Conservation (phyloP, 2,329 filamentous ascomycete species). For the Cytospora piceicola region DNA sequence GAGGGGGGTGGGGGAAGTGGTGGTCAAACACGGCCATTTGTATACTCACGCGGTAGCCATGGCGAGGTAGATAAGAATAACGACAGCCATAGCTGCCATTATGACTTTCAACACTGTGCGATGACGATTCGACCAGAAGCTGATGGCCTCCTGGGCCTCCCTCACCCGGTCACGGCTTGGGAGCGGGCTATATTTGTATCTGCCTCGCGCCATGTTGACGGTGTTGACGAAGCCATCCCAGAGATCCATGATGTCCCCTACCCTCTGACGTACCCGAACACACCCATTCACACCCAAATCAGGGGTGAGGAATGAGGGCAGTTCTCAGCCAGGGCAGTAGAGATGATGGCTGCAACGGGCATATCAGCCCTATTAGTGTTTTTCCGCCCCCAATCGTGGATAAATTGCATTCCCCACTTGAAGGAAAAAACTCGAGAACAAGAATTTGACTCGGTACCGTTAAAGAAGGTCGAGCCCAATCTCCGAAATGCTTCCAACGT, state of each 20-base stretch:
- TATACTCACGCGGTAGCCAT: slow-evolving; percentile 35
- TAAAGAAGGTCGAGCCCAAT: not conserved
- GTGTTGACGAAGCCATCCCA: slow-evolving; percentile 29
- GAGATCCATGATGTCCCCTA: slow-evolving; percentile 9
- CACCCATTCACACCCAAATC: slow-evolving; percentile 2
- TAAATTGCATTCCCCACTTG: not conserved
- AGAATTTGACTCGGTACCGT: not conserved
- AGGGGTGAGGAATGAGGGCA: not conserved
- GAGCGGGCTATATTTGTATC: slow-evolving; percentile 38
- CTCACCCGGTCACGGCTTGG: slow-evolving; percentile 27
- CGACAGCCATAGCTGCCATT: slow-evolving; percentile 32
- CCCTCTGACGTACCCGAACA: slow-evolving; percentile 1
- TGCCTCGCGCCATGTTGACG: slow-evolving; percentile 30
- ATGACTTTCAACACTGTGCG: slow-evolving; percentile 33
- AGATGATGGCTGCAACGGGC: not conserved
- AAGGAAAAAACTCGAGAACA: not conserved
- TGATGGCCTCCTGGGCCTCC: slow-evolving; percentile 29
- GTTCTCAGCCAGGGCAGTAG: not conserved
- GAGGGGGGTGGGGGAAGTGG: not conserved
- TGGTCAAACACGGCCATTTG: slow-evolving; percentile 2
- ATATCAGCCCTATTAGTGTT: not conserved
- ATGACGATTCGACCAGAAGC: slow-evolving; percentile 32
- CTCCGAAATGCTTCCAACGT: not conserved
- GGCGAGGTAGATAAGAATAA: slow-evolving; percentile 34
- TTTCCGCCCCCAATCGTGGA: not conserved